A percentile compares a stretch with the other conserved stretches of the same genome.
Conservation (phyloP, 2,329 filamentous ascomycete species). For the Colletotrichum agaves region DNA sequence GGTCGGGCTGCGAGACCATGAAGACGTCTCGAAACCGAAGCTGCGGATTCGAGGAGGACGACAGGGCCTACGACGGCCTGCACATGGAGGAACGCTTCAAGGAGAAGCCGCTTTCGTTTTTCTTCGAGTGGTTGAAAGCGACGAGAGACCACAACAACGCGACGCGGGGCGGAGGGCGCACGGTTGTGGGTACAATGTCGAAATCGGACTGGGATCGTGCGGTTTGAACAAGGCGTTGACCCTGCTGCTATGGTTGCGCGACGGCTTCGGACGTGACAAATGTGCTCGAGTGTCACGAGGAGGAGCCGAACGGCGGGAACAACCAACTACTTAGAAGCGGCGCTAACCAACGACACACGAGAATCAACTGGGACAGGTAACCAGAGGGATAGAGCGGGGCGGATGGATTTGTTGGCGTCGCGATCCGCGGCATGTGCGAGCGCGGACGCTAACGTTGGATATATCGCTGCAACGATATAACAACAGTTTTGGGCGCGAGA, state of each 20-base stretch:
- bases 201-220: neutral
- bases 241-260: too few relatives aligned
- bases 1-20: constrained; percentile 74
- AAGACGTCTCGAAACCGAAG: constrained; percentile 40
- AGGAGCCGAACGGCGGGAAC: neutral
- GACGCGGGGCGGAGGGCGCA: neutral
- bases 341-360: too few relatives aligned
- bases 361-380: neutral
- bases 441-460: neutral
- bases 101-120: neutral
- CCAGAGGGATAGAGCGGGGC: neutral
- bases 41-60: constrained; percentile 2
- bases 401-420: neutral
- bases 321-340: too few relatives aligned
- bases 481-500: neutral
- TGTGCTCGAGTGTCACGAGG: neutral
- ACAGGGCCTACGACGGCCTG: constrained; percentile 18
- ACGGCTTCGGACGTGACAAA: neutral
- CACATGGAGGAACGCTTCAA: constrained; percentile 11
- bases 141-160: neutral
- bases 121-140: neutral
- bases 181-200: neutral
- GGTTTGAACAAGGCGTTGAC: too few relatives aligned
- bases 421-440: neutral
- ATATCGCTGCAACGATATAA: neutral